phyloP scores from a whole-genome alignment of 768 basidiomycete species.

The Suillus tomentosus region DNA sequence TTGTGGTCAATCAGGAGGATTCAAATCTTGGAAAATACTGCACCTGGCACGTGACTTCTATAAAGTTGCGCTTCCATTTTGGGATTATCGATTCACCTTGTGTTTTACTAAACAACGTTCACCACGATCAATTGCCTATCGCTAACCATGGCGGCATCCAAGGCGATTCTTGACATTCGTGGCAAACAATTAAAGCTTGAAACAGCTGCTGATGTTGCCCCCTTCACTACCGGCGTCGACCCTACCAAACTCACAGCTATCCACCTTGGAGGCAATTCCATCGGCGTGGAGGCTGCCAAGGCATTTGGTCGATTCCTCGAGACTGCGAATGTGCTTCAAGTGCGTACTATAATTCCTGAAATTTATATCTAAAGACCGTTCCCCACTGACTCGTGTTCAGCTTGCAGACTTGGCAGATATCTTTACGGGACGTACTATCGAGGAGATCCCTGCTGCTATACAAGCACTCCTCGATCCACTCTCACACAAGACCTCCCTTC shows the following conservation, averaged over 20 bases:
- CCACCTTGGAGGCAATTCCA: slow-evolving; percentile 90
- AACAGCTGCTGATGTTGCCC: slow-evolving; percentile 71
- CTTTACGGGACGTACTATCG: slow-evolving; percentile 95
- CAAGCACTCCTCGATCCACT: slow-evolving; percentile 87
- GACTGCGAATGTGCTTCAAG: slow-evolving; percentile 69
- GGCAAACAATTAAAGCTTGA: slow-evolving; percentile 68
- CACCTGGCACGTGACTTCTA: slow-evolving; percentile 23
- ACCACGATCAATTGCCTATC: neutral
- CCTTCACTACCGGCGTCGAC: slow-evolving; percentile 66
- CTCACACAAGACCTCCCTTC: slow-evolving; percentile 73
- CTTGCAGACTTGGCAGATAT: slow-evolving; percentile 96
- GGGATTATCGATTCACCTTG: slow-evolving; percentile 22
- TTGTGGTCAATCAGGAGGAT: neutral
- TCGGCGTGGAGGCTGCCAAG: slow-evolving; percentile 87
- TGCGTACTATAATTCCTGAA: slow-evolving; percentile 34
- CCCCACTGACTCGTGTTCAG: slow-evolving; percentile 42
- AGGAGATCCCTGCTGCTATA: slow-evolving; percentile 91
- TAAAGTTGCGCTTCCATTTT: slow-evolving; percentile 17
- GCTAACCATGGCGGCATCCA: slow-evolving; percentile 21
- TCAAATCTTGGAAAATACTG: slow-evolving; percentile 1
- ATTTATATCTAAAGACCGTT: slow-evolving; percentile 10
- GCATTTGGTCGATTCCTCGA: slow-evolving; percentile 81
- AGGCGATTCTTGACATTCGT: slow-evolving; percentile 31
- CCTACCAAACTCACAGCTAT: slow-evolving; percentile 79
- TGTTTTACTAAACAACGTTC: neutral